Evolutionary conservation across 371 early-diverging fungal species (phyloP), one percentile per base, ranked within the genome.

Genomic region (Furculomyces boomerangus): DNA sequence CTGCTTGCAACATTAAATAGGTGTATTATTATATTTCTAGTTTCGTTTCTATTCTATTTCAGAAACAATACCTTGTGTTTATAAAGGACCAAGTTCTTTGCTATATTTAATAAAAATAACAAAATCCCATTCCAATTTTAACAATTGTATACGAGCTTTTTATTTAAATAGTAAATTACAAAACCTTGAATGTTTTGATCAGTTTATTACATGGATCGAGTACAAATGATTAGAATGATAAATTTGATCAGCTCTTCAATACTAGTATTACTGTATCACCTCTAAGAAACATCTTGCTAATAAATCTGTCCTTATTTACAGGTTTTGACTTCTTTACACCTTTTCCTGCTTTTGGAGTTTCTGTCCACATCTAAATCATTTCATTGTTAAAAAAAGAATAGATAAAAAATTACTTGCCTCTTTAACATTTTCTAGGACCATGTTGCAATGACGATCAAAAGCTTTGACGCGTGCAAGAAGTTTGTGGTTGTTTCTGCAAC

Each of bases 361-460:
- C 98, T 0, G 90, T 88, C 93, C 93, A 95, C 92, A 94, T 90
- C 87, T 86, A 71, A 14, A 32, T 27, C 39, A 41, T 61, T 22
- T 27, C 51, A 39, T 39, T 39, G n/a, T 14, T 14, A 39, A 39
- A 39, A 39, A 39, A 39, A 39, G 39, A 14, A 14, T 14, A 39
- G n/a, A 39, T 39, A 14, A 39, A 39, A 40, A 48, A 57, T 22
- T 7, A 20, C 61, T 55, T 67, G 88, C 87, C 75, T 96, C 98
- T 70, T 91, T 93, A 57, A 97, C 96, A 65, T 96, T 93, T 71
- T 96, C 97, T 53, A 97, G 74, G 10, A 95, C 94, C 94, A 96
- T 92, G 72, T 96, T 96, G 77, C 90, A 95, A 67, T 96, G 97
- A 39, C 97, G 82, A 74, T 96, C 97, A 64, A 97, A 97, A 43